Percentiles rank a stretch among this genome's conserved stretches.
phyloP scores from a whole-genome alignment of 2,329 filamentous ascomycete genomes.

The Trichophyton schoenleinii region DNA sequence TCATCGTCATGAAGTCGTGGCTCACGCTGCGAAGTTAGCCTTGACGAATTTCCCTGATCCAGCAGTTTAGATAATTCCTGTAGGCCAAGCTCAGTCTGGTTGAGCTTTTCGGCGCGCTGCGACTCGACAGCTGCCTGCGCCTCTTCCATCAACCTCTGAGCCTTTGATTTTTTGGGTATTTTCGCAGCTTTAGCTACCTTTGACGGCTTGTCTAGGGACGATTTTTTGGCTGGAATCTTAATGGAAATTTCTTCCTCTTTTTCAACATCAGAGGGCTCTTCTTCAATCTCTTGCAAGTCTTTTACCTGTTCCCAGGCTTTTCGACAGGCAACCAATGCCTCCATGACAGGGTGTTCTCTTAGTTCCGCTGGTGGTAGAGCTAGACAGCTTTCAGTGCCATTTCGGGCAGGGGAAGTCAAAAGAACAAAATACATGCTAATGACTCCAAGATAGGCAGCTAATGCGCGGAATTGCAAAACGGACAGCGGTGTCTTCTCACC shows the following conservation, averaged over 20 bases:
- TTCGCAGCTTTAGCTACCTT: constrained; percentile 19
- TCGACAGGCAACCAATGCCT: constrained; percentile 64
- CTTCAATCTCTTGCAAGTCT: neutral
- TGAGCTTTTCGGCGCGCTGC: constrained; percentile 41
- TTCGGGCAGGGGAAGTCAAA: constrained; percentile 64
- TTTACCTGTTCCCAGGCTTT: constrained; percentile 61
- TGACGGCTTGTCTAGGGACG: constrained; percentile 16
- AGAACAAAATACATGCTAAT: constrained; percentile 91
- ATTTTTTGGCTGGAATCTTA: neutral
- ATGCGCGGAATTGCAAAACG: constrained; percentile 62
- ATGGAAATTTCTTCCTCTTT: neutral
- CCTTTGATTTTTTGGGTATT: constrained; percentile 34
- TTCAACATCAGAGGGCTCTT: constrained; percentile 7
- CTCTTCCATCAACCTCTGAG: constrained; percentile 39
- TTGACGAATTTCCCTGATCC: constrained; percentile 35
- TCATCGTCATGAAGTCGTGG: constrained; percentile 37
- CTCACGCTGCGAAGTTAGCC: constrained; percentile 31
- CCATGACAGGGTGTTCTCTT: constrained; percentile 84
- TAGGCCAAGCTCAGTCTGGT: constrained; percentile 55
- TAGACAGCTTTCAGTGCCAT: constrained; percentile 41
- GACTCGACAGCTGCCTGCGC: constrained; percentile 44
- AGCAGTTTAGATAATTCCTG: constrained; percentile 56
- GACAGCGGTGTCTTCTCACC: constrained; percentile 36
- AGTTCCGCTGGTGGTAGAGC: constrained; percentile 65
- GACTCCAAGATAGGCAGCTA: constrained; percentile 74